These are phyloP conservation scores for Paecilomyces sp. DNA, from an alignment of 2,329 filamentous ascomycete genomes.

Conservation along the genomic window DNA sequence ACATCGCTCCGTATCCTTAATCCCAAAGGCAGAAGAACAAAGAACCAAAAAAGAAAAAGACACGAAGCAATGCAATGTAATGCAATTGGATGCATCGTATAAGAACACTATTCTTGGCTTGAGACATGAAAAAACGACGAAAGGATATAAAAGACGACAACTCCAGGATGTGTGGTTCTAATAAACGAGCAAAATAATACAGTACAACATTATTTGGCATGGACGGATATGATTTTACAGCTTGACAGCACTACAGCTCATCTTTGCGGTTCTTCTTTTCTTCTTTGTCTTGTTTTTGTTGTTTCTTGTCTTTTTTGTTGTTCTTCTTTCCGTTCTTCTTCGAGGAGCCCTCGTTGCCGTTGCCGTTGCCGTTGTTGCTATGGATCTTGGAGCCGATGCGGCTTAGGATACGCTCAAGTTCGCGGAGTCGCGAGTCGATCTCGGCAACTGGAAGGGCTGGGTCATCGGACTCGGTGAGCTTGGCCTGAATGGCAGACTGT, in stretches of 20 bases:
- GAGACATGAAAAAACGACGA: neutral
- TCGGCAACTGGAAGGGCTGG: slow-evolving; percentile 69
- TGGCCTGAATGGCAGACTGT: slow-evolving; percentile 63
- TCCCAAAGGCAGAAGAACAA: too few species aligned
- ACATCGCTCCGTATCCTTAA: too few species aligned
- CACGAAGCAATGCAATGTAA: neutral
- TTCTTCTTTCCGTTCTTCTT: slow-evolving; percentile 12
- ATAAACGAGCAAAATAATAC: slow-evolving; percentile 1
- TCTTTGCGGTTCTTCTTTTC: slow-evolving; percentile 22
- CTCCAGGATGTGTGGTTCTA: neutral
- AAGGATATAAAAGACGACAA: neutral
- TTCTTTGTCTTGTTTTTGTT: slow-evolving; percentile 15
- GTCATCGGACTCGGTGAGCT: slow-evolving; percentile 62
- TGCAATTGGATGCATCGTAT: neutral
- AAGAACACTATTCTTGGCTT: neutral
- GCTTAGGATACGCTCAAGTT: slow-evolving; percentile 52
- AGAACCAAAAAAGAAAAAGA: too few species aligned
- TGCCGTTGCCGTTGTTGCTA: slow-evolving; percentile 40
- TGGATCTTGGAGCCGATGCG: slow-evolving; percentile 37
- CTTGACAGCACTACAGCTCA: slow-evolving; percentile 16
- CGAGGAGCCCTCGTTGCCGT: slow-evolving; percentile 15
- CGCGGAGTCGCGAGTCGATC: slow-evolving; percentile 58
- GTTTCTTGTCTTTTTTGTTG: slow-evolving; percentile 17
- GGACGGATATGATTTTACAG: neutral
- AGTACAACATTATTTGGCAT: slow-evolving; percentile 5